Base-by-base conservation (phyloP, 2,329 filamentous ascomycete species). In the Microsporum ferrugineum region DNA sequence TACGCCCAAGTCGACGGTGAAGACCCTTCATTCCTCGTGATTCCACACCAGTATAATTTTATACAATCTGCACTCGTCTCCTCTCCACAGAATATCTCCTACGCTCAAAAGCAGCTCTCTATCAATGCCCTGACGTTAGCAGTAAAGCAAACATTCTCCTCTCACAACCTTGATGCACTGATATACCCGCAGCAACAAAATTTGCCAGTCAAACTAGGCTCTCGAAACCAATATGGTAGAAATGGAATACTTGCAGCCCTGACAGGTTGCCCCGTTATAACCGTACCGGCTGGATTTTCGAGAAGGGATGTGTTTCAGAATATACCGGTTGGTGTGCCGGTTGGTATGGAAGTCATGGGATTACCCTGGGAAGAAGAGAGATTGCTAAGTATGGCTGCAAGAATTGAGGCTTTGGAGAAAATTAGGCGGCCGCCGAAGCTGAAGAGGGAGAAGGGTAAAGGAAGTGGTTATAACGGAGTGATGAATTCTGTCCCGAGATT, bases 131-230 rank as follows among this genome's bases (percentile, higher is more conserved):
- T 88, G 12, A 84, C 79, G 2, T 68, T 75, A 1, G 72, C 77
- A 0, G 71, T 87, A 1, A 71, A 75, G n/a, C 63, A 70, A 2
- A 83, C 81, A 0, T 84, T 87, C 62, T 68, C 71, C 0, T 61
- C 67, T 0, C 72, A 83, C 63, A 63, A 70, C 0, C 74, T 87
- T 12, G 80, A 85, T 67, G 83, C 80, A 0, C 66, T 87, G 39
- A 79, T 86, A 65, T 87, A 87, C 69, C 84, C 84, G 0, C 80
- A 87, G 68, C 84, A 87, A 66, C 80, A 79, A 67, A 85, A 85
- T 60, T 77, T 87, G 1, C 82, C 84, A 4, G 83, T 85, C 1
- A 78, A 79, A 53, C 70, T 85, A 29, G 83, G 83, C 2, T 77
- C 78, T 0, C 74, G 79, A 0, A 80, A 77, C 0, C 84, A 87